These are phyloP conservation scores for Lentinula novae-zelandiae DNA, from an alignment of 1,284 basidiomycete species.

Conservation along the genomic window DNA sequence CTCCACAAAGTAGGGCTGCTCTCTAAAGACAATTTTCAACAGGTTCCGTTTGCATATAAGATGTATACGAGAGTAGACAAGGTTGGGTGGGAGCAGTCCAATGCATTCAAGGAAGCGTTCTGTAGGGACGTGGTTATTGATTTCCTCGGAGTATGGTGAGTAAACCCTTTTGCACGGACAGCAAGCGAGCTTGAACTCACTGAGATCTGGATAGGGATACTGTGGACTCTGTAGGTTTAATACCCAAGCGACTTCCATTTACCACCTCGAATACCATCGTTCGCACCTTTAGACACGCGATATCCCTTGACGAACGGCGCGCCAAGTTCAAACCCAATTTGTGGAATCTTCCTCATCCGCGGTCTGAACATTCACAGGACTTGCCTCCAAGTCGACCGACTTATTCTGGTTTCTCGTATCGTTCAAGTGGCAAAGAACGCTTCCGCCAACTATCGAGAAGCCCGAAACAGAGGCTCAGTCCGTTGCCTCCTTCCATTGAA, in stretches of 20 bases:
- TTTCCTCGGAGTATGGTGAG: slow-evolving; percentile 60
- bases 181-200: no score
- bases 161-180: slow-evolving; percentile 2
- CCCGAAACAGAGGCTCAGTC: slow-evolving; percentile 2
- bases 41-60: slow-evolving; percentile 62
- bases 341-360: slow-evolving; percentile 28
- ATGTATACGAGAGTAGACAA: slow-evolving; percentile 55
- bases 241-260: slow-evolving; percentile 50
- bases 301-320: slow-evolving; percentile 54
- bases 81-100: slow-evolving; percentile 49
- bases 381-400: background rate
- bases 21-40: slow-evolving; percentile 51
- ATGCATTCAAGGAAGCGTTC: slow-evolving; percentile 63
- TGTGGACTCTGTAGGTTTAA: slow-evolving; percentile 47
- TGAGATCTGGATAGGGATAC: slow-evolving; percentile 36
- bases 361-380: slow-evolving; percentile 18
- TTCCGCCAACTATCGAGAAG: background rate
- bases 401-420: background rate
- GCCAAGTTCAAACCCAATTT: slow-evolving; percentile 42
- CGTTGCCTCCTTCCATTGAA: slow-evolving; percentile 7
- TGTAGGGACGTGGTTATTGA: slow-evolving; percentile 56
- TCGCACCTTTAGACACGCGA: slow-evolving; percentile 43
- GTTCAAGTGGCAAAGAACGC: background rate
- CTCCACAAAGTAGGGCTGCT: slow-evolving; percentile 48
- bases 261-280: slow-evolving; percentile 42